A percentile compares a stretch with the other conserved stretches of the same genome.
phyloP scores from a whole-genome alignment of 73 alveolate genomes.

The Paramecium biaurelia region DNA sequence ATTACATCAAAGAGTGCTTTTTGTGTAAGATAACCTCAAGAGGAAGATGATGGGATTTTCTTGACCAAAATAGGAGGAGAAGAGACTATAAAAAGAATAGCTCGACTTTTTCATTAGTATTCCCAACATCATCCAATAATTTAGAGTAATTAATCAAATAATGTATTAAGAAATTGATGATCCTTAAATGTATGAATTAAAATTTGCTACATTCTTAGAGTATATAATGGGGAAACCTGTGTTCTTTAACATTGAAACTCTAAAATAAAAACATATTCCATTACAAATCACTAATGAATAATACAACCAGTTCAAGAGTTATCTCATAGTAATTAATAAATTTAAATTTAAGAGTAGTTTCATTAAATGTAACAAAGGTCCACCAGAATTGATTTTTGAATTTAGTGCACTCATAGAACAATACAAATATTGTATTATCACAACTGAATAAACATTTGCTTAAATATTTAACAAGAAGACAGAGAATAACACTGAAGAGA shows the following conservation, averaged over 20 bases:
- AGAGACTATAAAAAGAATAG: not conserved
- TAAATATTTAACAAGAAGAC: not conserved
- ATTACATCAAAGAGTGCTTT: not conserved
- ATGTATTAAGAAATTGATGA: not conserved
- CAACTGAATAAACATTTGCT: slow-evolving; percentile 9
- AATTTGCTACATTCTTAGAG: not conserved
- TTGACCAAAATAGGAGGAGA: not conserved
- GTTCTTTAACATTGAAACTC: not conserved
- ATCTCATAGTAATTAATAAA: not conserved
- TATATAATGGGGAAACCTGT: slow-evolving; percentile 15
- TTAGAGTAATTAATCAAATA: not conserved
- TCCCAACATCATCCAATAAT: not conserved
- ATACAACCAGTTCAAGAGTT: not conserved
- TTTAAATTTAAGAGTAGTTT: not conserved
- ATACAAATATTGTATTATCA: not conserved
- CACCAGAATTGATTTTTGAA: not conserved
- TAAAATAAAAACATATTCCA: not conserved
- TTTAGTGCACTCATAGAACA: slow-evolving; percentile 20
- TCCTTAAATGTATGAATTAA: not conserved
- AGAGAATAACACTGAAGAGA: not conserved
- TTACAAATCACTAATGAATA: not conserved
- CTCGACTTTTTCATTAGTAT: not conserved
- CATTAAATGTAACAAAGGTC: not conserved
- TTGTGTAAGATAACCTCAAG: not conserved
- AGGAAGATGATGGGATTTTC: not conserved